phyloP scores from a whole-genome alignment of 805 yeast species.

The Metschnikowia amazonensis region DNA sequence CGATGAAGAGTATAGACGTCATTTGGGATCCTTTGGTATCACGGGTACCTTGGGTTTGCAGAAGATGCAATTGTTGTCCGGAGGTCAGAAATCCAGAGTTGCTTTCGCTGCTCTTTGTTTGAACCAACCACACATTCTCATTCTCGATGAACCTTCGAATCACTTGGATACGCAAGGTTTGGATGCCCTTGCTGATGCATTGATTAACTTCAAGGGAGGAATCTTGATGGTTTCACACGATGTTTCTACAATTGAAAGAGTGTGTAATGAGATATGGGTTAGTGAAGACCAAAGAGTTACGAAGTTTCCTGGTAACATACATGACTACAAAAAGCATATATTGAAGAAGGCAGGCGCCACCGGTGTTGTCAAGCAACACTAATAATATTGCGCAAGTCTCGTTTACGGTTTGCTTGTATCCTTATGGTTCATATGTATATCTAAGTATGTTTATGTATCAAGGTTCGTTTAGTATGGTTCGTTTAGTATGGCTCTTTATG shows the following conservation, averaged over 20 bases:
- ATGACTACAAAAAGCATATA: slow-evolving; percentile 87
- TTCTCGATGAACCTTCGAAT: slow-evolving; percentile 96
- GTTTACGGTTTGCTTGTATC: too few species aligned
- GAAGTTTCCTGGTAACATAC: slow-evolving; percentile 76
- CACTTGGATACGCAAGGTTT: slow-evolving; percentile 98
- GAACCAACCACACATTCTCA: slow-evolving; percentile 82
- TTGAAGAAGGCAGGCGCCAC: slow-evolving; percentile 69
- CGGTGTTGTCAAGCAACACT: slow-evolving; percentile 88
- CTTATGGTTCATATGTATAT: too few species aligned
- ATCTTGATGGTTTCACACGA: slow-evolving; percentile 97
- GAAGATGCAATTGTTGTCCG: slow-evolving; percentile 83
- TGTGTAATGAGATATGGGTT: slow-evolving; percentile 94
- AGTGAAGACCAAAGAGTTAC: slow-evolving; percentile 80
- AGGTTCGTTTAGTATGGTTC: too few species aligned
- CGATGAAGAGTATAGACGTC: slow-evolving; percentile 96
- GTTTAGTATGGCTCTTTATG: too few species aligned
- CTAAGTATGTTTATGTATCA: too few species aligned
- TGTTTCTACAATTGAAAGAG: slow-evolving; percentile 82
- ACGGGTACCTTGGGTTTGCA: slow-evolving; percentile 92
- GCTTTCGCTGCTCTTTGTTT: slow-evolving; percentile 95
- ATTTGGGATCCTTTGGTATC: slow-evolving; percentile 94
- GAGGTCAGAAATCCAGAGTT: slow-evolving; percentile 98
- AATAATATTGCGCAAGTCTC: not conserved
- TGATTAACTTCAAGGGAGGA: slow-evolving; percentile 88
- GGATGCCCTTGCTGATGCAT: slow-evolving; percentile 90